These are phyloP conservation scores for Microbotryum lychnidis-dioicae DNA, from an alignment of 1,284 basidiomycete genomes.

Conservation along the genomic window DNA sequence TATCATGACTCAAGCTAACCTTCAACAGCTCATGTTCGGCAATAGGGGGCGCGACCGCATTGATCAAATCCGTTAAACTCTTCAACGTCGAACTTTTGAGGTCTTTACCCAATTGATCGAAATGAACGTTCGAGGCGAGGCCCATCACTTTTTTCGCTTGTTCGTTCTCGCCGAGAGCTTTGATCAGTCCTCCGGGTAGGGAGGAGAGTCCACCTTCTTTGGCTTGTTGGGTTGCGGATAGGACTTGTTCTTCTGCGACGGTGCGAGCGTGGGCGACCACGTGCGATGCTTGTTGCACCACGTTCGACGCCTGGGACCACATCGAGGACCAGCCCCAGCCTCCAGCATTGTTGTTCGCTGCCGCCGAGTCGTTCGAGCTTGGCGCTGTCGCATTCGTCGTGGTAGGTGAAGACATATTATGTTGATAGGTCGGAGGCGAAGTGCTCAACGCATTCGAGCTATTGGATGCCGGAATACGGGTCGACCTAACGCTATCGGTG, in stretches of 20 bases:
- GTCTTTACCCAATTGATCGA: slow-evolving; percentile 81
- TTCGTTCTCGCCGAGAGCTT: slow-evolving; percentile 46
- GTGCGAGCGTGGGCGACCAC: slow-evolving; percentile 75
- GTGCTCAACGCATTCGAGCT: neutral
- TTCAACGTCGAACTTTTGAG: slow-evolving; percentile 76
- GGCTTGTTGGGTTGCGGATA: slow-evolving; percentile 50
- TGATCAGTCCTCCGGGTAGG: slow-evolving; percentile 47
- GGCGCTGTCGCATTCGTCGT: no score
- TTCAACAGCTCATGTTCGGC: slow-evolving; percentile 96
- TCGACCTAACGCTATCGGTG: slow-evolving; percentile 17
- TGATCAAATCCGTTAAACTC: slow-evolving; percentile 79
- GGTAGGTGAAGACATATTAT: neutral
- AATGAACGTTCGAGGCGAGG: slow-evolving; percentile 61
- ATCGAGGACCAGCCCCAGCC: slow-evolving; percentile 57
- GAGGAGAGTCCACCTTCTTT: no score
- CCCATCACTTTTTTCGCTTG: slow-evolving; percentile 60
- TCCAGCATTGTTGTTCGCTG: slow-evolving; percentile 13
- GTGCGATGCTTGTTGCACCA: slow-evolving; percentile 76
- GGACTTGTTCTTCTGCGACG: slow-evolving; percentile 68
- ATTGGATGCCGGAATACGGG: neutral
- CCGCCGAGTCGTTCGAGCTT: slow-evolving; percentile 2
- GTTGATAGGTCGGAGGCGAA: neutral
- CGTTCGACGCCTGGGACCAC: slow-evolving; percentile 76
- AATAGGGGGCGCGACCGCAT: slow-evolving; percentile 95
- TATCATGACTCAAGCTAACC: slow-evolving; percentile 90